Conservation (phyloP, 1,139 yeast genomes). For the Zygosaccharomyces pseudobailii region DNA sequence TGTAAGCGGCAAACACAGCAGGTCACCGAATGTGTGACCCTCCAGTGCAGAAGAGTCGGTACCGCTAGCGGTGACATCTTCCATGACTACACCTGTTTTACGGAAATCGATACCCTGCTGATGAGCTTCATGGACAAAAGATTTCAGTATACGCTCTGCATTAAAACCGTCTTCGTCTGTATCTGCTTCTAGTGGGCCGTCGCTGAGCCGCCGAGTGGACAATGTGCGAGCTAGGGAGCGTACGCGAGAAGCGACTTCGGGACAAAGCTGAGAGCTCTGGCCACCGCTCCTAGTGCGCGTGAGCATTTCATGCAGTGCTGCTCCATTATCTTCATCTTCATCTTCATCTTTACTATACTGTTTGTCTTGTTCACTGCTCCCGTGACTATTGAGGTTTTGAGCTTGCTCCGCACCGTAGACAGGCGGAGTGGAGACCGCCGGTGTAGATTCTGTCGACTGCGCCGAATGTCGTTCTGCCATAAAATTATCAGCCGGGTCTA, state of each 20-base stretch:
- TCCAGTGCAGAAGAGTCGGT: constrained; percentile 45
- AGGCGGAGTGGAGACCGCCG: background rate
- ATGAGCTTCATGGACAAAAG: constrained; percentile 24
- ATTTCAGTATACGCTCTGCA: constrained; percentile 16
- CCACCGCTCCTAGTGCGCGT: background rate
- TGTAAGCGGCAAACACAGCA: constrained; percentile 40
- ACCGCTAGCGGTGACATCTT: constrained; percentile 45
- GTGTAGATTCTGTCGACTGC: background rate
- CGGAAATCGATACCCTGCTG: constrained; percentile 46
- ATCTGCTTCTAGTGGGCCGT: constrained; percentile 8
- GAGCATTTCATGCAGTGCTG: background rate
- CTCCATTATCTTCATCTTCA: background rate
- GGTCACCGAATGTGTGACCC: constrained; percentile 46
- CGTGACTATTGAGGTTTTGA: too few species aligned
- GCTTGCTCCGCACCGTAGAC: background rate
- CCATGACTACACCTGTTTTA: constrained; percentile 44
- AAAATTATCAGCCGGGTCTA: background rate
- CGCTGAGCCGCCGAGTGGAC: constrained; percentile 15
- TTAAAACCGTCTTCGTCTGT: constrained; percentile 15
- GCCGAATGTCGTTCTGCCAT: background rate
- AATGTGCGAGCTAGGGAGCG: constrained; percentile 25
- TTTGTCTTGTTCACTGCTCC: too few species aligned
- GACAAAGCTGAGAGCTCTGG: background rate
- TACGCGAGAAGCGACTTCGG: constrained; percentile 16
- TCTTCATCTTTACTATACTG: too few species aligned